Conservation (phyloP, 2,329 filamentous ascomycete species). For the Ceratocystis colombiana region DNA sequence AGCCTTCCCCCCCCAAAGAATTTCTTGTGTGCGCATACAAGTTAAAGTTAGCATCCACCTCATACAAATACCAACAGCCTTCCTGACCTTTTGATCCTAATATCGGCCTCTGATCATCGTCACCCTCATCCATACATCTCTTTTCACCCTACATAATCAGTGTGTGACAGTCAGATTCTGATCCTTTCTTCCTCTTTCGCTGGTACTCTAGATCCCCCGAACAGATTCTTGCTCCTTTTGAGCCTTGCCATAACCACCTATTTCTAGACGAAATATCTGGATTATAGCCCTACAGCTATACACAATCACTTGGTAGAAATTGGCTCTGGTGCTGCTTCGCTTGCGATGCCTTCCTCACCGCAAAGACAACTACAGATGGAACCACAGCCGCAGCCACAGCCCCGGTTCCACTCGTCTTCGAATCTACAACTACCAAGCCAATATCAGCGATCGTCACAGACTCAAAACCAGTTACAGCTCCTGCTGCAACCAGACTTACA, state of each 20-base stretch:
- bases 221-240: background rate
- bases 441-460: background rate
- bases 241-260: background rate
- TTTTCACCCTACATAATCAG: background rate
- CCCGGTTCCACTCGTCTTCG: background rate
- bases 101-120: background rate
- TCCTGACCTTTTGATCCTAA: background rate
- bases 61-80: background rate
- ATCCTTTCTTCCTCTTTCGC: background rate
- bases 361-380: constrained; percentile 2
- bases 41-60: background rate
- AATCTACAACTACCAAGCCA: background rate
- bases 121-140: background rate
- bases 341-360: constrained; percentile 2
- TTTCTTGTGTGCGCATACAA: background rate
- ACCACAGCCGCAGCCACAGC: background rate
- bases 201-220: background rate
- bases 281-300: background rate
- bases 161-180: background rate
- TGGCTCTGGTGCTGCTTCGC: background rate
- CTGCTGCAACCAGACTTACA: background rate
- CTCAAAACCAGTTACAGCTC: background rate
- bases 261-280: background rate
- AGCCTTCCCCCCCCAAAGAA: background rate
- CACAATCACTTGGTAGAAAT: background rate